Percentiles rank a stretch among this genome's conserved stretches.
These are phyloP conservation scores for Vigna radiata DNA, from an alignment of 306 rosid genomes.

Conservation along the genomic window DNA sequence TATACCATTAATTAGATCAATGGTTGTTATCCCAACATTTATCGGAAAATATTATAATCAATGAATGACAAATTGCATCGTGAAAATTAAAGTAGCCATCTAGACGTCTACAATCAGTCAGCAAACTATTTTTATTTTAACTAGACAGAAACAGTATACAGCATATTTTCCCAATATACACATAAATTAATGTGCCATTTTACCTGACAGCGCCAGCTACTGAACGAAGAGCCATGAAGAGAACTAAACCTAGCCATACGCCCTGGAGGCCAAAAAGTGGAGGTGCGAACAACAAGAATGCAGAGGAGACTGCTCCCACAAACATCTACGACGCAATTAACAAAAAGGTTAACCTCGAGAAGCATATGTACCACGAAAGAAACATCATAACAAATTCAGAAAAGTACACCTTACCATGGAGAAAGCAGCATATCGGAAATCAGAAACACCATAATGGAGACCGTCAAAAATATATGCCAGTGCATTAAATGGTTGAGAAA, in stretches of 20 bases:
- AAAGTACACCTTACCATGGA: slow-evolving; percentile 76
- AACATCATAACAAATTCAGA: slow-evolving; percentile 24
- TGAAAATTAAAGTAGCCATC: slow-evolving; percentile 18
- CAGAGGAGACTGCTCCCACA: slow-evolving; percentile 77
- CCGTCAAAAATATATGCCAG: slow-evolving; percentile 91
- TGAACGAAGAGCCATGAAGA: slow-evolving; percentile 83
- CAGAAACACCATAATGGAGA: slow-evolving; percentile 92
- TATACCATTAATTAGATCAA: slow-evolving; percentile 11
- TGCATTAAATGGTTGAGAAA: slow-evolving; percentile 91
- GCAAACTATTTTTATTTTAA: slow-evolving; percentile 20
- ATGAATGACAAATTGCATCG: slow-evolving; percentile 3
- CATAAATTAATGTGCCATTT: slow-evolving; percentile 9
- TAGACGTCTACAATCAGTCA: neutral
- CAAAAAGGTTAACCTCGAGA: slow-evolving; percentile 20
- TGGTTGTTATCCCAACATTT: neutral
- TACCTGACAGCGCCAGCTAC: slow-evolving; percentile 85
- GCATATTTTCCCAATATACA: slow-evolving; percentile 16
- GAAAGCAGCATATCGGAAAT: slow-evolving; percentile 86
- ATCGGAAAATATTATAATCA: slow-evolving; percentile 27
- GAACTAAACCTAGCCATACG: slow-evolving; percentile 84
- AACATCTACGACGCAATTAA: slow-evolving; percentile 55
- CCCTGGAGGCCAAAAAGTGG: slow-evolving; percentile 74
- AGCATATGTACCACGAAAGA: slow-evolving; percentile 36
- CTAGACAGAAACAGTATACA: slow-evolving; percentile 22
- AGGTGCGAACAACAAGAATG: slow-evolving; percentile 72